Base-by-base conservation (phyloP, 164 flowering plant species). In the Umbilicus rupestris region DNA sequence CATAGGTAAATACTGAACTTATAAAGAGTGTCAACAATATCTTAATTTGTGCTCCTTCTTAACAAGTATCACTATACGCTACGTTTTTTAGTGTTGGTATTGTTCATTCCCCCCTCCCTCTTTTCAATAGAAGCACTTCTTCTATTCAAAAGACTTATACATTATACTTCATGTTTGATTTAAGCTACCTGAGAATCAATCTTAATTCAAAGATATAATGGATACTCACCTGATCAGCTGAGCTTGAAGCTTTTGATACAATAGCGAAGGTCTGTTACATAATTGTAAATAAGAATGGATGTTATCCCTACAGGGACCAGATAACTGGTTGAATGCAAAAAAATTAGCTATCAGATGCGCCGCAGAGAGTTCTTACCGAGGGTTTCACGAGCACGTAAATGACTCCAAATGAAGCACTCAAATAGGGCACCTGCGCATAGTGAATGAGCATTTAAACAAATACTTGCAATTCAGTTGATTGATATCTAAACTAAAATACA, bases 371-470 rank as follows among this genome's bases (percentile, higher is more conserved):
- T 73, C 92, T 81, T 81, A 91, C 97, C 55, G 92, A 63, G 57
- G 97, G 97, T 74, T 82, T 86, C 63, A 84, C 93, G 41, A 91
- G 91, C 39, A 87, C 71, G 67, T 83, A 84, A 49, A 91, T 77
- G 62, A 88, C 84, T 69, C 93, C 90, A 76, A 91, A 89, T 29
- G 93, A 87, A 28, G 93, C 92, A 78, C 89, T 80, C 37, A 91
- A 72, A 69, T 87, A 91, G 7, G 97, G 93, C 4, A 91, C 97
- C 97, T 91, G 88, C 76, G 68, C 52, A 33, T 28, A 26, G 47
- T 1, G 46, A 46, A 49, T 44, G 11, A 35, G 11, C 16, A 10
- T 52, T 26, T 1, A 26, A 49, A 49, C 24, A 5, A 49, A 49
- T 7, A 35, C 37, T 35, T 35, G 3, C 44, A 41, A 6, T 41